Evolutionary conservation across 371 early-diverging fungal genomes (phyloP).

Genomic region (Cokeromyces recurvatus): DNA sequence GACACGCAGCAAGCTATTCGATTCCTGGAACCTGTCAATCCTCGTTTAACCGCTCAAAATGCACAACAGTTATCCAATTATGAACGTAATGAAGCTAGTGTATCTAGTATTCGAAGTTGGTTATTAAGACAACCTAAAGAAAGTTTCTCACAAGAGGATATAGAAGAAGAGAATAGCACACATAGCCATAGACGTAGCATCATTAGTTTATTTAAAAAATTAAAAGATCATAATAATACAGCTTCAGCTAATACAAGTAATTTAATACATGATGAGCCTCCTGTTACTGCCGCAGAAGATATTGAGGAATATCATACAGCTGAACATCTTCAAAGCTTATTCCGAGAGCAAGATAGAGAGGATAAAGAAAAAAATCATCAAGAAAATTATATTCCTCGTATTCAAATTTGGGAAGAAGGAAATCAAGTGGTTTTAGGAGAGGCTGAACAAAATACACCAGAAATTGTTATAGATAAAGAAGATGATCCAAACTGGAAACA

Average conservation of each 20-base stretch:
- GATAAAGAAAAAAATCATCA: neutral
- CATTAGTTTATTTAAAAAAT: neutral
- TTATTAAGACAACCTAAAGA: conserved; percentile 8
- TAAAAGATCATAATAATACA: conserved; percentile 3
- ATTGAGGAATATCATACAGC: too few species aligned
- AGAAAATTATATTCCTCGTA: conserved; percentile 7
- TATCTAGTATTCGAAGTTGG: conserved; percentile 30
- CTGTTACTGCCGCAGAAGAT: too few species aligned
- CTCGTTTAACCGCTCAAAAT: conserved; percentile 3
- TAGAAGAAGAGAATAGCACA: neutral
- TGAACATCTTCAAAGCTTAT: too few species aligned
- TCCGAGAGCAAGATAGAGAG: too few species aligned
- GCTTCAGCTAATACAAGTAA: too few species aligned
- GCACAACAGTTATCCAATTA: conserved; percentile 14
- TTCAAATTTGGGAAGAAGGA: conserved; percentile 36
- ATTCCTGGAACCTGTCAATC: conserved; percentile 39
- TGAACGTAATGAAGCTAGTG: conserved; percentile 32
- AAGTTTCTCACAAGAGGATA: conserved; percentile 3
- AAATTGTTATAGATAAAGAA: neutral
- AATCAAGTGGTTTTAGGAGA: conserved; percentile 25
- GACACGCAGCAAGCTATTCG: conserved; percentile 28
- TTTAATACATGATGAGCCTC: too few species aligned
- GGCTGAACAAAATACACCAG: neutral
- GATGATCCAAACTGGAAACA: conserved; percentile 2
- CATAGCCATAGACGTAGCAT: neutral